Conservation (phyloP, 495 filamentous ascomycete genomes). For the Trichocladium uniseriatum region DNA sequence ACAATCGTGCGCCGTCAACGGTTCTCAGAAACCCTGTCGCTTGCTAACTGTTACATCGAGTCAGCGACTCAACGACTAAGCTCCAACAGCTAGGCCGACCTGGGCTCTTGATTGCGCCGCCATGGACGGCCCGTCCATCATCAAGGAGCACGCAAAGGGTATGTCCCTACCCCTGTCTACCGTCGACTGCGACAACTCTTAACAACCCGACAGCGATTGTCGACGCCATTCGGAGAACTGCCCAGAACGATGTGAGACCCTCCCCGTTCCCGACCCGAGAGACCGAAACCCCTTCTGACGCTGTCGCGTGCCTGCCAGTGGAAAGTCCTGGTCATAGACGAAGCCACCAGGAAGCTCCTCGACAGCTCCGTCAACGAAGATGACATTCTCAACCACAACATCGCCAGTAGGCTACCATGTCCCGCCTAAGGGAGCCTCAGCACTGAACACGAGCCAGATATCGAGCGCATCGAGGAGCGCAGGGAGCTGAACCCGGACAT, state of each 20-base stretch:
- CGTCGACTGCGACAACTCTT: not conserved
- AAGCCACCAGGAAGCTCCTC: constrained; percentile 65
- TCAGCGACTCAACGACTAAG: too few relatives aligned
- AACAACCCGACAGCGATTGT: constrained; percentile 31
- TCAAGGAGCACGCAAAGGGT: constrained; percentile 31
- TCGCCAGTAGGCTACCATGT: constrained; percentile 62
- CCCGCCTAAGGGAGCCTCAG: not conserved
- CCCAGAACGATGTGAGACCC: constrained; percentile 43
- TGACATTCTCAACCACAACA: constrained; percentile 89
- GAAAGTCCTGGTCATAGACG: constrained; percentile 90
- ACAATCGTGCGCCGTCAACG: not conserved
- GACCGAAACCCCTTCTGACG: constrained; percentile 7
- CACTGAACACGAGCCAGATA: constrained; percentile 47
- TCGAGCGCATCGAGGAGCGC: constrained; percentile 82
- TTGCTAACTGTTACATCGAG: too few relatives aligned
- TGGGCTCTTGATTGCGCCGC: constrained; percentile 9
- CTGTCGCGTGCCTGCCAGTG: constrained; percentile 47
- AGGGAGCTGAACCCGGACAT: constrained; percentile 71
- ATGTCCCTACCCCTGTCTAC: not conserved
- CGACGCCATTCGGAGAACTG: constrained; percentile 45
- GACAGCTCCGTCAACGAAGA: constrained; percentile 86
- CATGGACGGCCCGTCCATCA: constrained; percentile 29
- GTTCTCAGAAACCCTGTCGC: too few relatives aligned
- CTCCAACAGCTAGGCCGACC: too few relatives aligned
- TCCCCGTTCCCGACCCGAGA: constrained; percentile 4